Conservation (phyloP, 352 stramenopile species). For the Achlya hypogyna region DNA sequence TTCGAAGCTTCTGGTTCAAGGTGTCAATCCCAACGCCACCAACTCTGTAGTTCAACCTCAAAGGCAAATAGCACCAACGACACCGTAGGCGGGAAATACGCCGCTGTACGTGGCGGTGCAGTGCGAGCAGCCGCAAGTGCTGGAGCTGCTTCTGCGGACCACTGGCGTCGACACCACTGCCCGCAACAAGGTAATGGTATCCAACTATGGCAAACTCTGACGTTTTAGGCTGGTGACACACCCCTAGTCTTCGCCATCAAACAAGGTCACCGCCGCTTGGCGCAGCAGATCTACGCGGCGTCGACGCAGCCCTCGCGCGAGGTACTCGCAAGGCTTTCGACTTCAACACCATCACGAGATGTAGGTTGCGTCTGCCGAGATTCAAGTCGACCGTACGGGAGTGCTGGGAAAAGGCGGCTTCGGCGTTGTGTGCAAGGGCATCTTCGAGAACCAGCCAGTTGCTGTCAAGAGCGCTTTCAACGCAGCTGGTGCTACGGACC, state of each 20-base stretch:
- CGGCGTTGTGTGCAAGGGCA: background rate
- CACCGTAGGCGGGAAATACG: no score
- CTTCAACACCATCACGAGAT: background rate
- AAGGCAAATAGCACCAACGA: no score
- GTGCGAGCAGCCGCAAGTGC: no score
- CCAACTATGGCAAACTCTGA: no score
- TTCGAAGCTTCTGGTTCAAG: no score
- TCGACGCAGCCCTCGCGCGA: background rate
- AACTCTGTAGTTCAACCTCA: no score
- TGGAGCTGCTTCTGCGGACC: no score
- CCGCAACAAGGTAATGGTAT: no score
- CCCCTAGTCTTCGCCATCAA: background rate
- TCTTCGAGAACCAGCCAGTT: background rate
- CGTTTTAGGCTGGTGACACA: background rate
- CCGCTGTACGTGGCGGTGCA: no score
- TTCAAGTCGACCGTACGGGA: background rate
- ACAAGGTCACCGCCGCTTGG: background rate
- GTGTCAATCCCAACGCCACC: no score
- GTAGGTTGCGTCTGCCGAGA: background rate
- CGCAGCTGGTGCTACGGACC: background rate
- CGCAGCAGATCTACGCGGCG: background rate
- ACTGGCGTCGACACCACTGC: no score
- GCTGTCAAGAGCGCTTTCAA: background rate
- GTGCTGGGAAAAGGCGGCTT: background rate
- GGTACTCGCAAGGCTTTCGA: background rate